These are phyloP conservation scores for Onygena corvina DNA, from an alignment of 2,329 filamentous ascomycete genomes.

Conservation along the genomic window DNA sequence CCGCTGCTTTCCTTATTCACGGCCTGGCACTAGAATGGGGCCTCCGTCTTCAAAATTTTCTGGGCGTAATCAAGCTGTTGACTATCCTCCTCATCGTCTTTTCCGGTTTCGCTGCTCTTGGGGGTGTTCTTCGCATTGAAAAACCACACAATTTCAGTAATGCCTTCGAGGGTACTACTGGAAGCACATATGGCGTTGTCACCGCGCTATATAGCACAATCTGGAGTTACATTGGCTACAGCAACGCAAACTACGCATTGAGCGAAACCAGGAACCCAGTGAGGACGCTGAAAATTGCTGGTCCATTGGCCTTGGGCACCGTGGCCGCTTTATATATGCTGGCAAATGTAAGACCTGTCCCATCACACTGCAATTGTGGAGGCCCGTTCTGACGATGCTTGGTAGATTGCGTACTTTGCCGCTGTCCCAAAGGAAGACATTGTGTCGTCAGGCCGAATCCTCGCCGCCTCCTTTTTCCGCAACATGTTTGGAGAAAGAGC, in stretches of 20 bases:
- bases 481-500: constrained; percentile 41
- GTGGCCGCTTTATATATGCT: constrained; percentile 54
- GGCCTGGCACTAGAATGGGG: constrained; percentile 54
- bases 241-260: constrained; percentile 31
- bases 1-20: constrained; percentile 53
- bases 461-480: constrained; percentile 44
- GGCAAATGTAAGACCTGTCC: constrained; percentile 53
- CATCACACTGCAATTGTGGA: background rate
- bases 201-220: constrained; percentile 61
- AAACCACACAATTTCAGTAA: constrained; percentile 49
- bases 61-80: constrained; percentile 54
- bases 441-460: constrained; percentile 36
- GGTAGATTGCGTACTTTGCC: constrained; percentile 39
- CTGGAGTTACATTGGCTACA: constrained; percentile 53
- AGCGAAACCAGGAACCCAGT: constrained; percentile 56
- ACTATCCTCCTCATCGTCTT: constrained; percentile 55
- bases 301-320: constrained; percentile 46
- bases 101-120: constrained; percentile 50
- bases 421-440: constrained; percentile 43
- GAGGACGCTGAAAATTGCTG: constrained; percentile 53
- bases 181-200: constrained; percentile 55
- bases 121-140: constrained; percentile 48
- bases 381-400: background rate
- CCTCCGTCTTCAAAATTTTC: constrained; percentile 53
- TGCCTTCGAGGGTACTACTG: constrained; percentile 54